phyloP scores from a whole-genome alignment of 2,329 filamentous ascomycete species.

The Onygenales sp. region DNA sequence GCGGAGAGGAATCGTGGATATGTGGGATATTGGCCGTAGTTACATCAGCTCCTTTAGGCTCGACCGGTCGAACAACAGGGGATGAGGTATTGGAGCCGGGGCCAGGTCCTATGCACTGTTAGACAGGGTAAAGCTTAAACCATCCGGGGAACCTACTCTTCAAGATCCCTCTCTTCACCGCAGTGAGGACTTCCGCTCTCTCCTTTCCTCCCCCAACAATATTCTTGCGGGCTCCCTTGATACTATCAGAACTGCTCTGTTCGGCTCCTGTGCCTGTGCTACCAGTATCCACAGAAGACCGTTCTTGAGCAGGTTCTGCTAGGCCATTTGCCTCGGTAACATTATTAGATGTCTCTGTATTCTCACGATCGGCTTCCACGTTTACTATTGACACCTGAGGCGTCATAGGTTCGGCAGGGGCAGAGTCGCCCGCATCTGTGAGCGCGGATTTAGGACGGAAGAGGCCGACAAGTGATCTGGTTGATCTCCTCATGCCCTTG shows the following conservation, averaged over 20 bases:
- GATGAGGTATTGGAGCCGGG: conserved; percentile 44
- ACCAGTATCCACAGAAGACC: conserved; percentile 7
- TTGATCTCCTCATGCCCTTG: conserved; percentile 92
- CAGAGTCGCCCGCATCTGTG: conserved; percentile 62
- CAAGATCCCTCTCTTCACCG: conserved; percentile 89
- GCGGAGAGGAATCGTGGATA: conserved; percentile 69
- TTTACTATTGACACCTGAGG: conserved; percentile 93
- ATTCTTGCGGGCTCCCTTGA: conserved; percentile 53
- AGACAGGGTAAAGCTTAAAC: background rate
- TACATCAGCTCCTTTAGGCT: conserved; percentile 42
- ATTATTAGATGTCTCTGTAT: conserved; percentile 54
- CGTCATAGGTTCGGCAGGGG: conserved; percentile 56
- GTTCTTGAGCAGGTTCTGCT: background rate
- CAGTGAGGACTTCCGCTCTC: conserved; percentile 80
- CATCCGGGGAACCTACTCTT: conserved; percentile 58
- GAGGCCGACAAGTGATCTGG: conserved; percentile 80
- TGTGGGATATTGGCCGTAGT: conserved; percentile 53
- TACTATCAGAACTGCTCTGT: conserved; percentile 26
- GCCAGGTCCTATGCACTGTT: conserved; percentile 3
- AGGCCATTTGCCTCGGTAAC: background rate
- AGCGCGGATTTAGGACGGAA: conserved; percentile 91
- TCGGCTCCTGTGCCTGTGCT: conserved; percentile 25
- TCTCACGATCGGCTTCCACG: conserved; percentile 83
- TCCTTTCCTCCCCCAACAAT: conserved; percentile 86
- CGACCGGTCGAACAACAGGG: conserved; percentile 55